A percentile compares a stretch with the other conserved stretches of the same genome.
Evolutionary conservation across 306 rosid genomes (phyloP).

Genomic region (Corylus heterophylla): DNA sequence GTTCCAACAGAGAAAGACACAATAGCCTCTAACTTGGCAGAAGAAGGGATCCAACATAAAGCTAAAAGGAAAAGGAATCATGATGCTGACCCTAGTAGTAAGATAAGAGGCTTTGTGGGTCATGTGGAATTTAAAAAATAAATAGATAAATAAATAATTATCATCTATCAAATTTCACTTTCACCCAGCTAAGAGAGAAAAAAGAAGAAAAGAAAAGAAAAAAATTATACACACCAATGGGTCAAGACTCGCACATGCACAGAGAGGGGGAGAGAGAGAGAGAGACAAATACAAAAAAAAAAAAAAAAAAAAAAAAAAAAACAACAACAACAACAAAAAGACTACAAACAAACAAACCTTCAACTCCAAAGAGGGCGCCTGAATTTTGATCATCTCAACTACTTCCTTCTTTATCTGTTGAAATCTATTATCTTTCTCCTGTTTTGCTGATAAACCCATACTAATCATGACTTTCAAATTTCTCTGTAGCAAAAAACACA

Average conservation of each 20-base stretch:
- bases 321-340: too few species aligned
- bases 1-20: slow-evolving; percentile 5
- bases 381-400: slow-evolving; percentile 74
- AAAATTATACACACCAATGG: neutral
- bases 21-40: slow-evolving; percentile 1
- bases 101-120: neutral
- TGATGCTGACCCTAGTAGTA: neutral
- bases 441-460: slow-evolving; percentile 83
- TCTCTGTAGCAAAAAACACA: slow-evolving; percentile 62
- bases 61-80: neutral
- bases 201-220: too few species aligned
- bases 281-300: slow-evolving; percentile 1
- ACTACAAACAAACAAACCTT: slow-evolving; percentile 43
- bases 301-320: too few species aligned
- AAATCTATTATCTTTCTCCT: slow-evolving; percentile 87
- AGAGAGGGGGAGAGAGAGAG: slow-evolving; percentile 3
- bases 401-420: slow-evolving; percentile 88
- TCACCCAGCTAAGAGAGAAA: neutral
- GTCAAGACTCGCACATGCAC: neutral
- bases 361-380: slow-evolving; percentile 53
- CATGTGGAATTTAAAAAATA: neutral
- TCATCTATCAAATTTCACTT: neutral
- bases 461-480: slow-evolving; percentile 89
- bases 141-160: neutral
- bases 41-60: neutral